Evolutionary conservation across 306 rosid genomes (phyloP).

Genomic region (Glycine soja): DNA sequence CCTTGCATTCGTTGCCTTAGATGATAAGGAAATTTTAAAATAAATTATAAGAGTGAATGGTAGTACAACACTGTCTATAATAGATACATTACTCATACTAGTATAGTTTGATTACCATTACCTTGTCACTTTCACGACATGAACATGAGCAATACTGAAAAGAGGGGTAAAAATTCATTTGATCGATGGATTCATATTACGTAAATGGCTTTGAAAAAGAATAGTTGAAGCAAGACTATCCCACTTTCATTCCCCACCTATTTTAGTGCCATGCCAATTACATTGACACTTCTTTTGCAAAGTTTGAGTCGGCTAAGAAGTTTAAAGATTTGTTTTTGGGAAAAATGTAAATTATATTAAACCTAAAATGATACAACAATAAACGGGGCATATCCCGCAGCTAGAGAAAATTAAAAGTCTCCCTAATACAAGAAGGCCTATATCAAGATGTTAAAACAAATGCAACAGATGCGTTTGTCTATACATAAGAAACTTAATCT

Average conservation of each 20-base stretch:
- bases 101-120: background rate
- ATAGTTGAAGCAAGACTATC: background rate
- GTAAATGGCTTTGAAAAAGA: background rate
- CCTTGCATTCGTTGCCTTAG: background rate
- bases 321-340: background rate
- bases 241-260: background rate
- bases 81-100: no score
- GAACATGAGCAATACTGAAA: background rate
- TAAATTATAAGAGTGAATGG: background rate
- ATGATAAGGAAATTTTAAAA: background rate
- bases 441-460: no score
- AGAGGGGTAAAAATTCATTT: no score
- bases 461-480: no score
- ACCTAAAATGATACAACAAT: no score
- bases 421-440: no score
- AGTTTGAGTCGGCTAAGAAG: background rate
- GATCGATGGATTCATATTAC: background rate
- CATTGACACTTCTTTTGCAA: background rate
- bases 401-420: no score
- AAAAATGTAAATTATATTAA: no score
- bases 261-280: background rate
- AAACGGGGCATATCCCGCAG: no score
- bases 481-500: no score
- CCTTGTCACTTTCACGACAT: constrained; percentile 1
- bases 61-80: background rate